These are phyloP conservation scores for Somion occarium DNA, from an alignment of 1,284 basidiomycete species.

Conservation along the genomic window DNA sequence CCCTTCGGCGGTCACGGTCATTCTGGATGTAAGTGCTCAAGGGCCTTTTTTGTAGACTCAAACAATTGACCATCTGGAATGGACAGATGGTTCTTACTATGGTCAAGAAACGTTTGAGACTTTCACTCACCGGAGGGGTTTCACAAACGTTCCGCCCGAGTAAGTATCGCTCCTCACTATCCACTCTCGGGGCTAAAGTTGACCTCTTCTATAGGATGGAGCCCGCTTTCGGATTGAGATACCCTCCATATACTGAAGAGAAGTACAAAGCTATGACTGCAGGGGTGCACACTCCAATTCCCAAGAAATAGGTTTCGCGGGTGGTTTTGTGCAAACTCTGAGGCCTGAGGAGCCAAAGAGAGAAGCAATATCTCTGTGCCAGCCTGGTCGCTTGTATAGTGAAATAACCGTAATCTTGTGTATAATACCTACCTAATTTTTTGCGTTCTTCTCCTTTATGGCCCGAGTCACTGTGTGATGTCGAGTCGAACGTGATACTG, in stretches of 20 bases:
- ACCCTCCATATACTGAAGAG: conserved; percentile 14
- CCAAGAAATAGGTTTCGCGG: no score
- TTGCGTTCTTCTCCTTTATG: no score
- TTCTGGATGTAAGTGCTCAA: conserved; percentile 37
- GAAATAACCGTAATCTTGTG: no score
- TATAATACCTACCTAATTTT: no score
- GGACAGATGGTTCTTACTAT: conserved; percentile 36
- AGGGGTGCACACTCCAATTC: no score
- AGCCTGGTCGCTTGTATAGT: no score
- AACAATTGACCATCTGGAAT: neutral
- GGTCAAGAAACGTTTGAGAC: conserved; percentile 39
- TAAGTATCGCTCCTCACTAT: conserved; percentile 14
- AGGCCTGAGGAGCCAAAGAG: no score
- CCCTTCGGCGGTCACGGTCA: conserved; percentile 47
- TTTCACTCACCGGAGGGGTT: conserved; percentile 39
- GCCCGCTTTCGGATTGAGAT: conserved; percentile 9
- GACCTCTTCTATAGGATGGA: conserved; percentile 8
- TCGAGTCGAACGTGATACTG: no score
- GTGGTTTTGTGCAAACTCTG: no score
- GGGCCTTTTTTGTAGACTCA: neutral
- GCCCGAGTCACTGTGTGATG: no score
- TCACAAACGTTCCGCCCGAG: conserved; percentile 34
- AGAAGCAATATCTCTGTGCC: no score
- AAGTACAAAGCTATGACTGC: conserved; percentile 11
- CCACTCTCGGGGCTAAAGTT: neutral